Percentiles rank a stretch among this genome's conserved stretches.
Conservation (phyloP, 805 yeast genomes). For the Kockiozyma suomiensis region DNA sequence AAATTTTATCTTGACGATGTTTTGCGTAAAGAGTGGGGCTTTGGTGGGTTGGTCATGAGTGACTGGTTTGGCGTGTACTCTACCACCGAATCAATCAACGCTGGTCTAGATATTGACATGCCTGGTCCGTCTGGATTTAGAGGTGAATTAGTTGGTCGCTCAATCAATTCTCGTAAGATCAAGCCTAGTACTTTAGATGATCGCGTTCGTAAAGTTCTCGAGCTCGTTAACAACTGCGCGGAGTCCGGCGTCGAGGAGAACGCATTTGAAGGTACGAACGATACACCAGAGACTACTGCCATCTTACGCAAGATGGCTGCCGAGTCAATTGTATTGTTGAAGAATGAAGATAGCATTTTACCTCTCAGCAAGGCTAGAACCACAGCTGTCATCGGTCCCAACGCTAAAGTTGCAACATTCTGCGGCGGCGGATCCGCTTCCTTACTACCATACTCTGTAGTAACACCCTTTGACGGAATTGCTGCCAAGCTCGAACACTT, state of each 20-base stretch:
- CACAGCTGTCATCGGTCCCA: conserved; percentile 60
- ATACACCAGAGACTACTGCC: conserved; percentile 51
- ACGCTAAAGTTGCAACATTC: conserved; percentile 23
- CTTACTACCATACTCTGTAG: conserved; percentile 18
- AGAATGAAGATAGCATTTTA: conserved; percentile 52
- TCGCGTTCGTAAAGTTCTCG: conserved; percentile 48
- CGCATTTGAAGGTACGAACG: conserved; percentile 35
- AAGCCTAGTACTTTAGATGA: conserved; percentile 47
- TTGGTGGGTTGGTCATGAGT: conserved; percentile 59
- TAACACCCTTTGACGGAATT: conserved; percentile 29
- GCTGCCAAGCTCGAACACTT: conserved; percentile 3
- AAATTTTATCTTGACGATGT: conserved; percentile 49
- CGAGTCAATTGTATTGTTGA: conserved; percentile 60
- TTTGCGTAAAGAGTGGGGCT: conserved; percentile 60
- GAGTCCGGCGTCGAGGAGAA: conserved; percentile 49
- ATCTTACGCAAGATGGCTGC: conserved; percentile 50
- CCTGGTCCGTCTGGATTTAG: conserved; percentile 62
- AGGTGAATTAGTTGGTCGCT: conserved; percentile 47
- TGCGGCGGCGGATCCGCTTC: conserved; percentile 32
- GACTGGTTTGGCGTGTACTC: conserved; percentile 68
- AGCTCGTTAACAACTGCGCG: conserved; percentile 49
- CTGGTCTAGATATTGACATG: conserved; percentile 67
- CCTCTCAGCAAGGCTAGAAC: conserved; percentile 51
- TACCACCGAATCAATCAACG: conserved; percentile 50
- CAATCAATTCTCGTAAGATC: conserved; percentile 49